phyloP scores from a whole-genome alignment of 257 asterid species.

The Cinchona pubescens region DNA sequence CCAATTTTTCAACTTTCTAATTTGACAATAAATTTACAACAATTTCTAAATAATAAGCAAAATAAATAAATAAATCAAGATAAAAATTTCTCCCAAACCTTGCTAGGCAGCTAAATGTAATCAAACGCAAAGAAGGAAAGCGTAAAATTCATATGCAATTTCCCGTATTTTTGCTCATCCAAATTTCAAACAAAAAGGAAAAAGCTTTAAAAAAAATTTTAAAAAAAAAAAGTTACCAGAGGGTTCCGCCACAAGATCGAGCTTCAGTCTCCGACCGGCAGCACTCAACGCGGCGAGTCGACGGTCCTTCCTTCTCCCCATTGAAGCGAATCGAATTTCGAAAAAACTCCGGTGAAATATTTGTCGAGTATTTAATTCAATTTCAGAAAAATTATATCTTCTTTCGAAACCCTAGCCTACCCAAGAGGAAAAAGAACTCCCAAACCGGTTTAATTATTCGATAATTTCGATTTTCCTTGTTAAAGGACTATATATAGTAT shows the following conservation, averaged over 20 bases:
- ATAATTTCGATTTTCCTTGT: no score
- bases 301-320: conserved; percentile 98
- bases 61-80: not conserved
- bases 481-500: no score
- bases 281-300: conserved; percentile 64
- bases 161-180: not conserved
- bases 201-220: no score
- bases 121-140: not conserved
- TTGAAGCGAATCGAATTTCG: conserved; percentile 13
- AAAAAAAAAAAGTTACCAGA: conserved; percentile 52
- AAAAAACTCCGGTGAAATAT: not conserved
- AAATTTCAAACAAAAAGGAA: not conserved
- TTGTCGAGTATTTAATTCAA: not conserved
- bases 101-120: not conserved
- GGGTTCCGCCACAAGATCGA: conserved; percentile 94
- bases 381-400: not conserved
- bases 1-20: not conserved
- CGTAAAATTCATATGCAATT: not conserved
- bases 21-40: not conserved
- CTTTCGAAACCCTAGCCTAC: not conserved
- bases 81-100: not conserved
- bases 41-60: not conserved
- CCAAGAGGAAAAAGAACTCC: no score
- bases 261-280: conserved; percentile 82
- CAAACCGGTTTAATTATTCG: not conserved